Base-by-base conservation (phyloP, 139 green algal genomes). In the Chlamydomonas schloesseri region DNA sequence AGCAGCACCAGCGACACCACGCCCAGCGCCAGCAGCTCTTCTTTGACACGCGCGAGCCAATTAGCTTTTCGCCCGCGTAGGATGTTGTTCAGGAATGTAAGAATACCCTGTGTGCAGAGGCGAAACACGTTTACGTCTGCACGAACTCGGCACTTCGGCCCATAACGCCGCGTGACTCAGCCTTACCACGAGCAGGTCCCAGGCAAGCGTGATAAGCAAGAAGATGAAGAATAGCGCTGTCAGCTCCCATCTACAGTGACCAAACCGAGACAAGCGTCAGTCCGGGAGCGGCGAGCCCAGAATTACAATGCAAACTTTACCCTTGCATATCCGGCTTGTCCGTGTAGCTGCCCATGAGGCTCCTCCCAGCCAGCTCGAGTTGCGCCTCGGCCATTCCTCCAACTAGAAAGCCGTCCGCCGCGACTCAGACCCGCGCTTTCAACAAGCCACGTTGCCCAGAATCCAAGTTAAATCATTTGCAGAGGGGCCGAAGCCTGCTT, bases 61-160 rank as follows among this genome's bases (percentile, higher is more conserved):
- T 88, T 82, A 1, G 83, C 83, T 33, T 74, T 81, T 13, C 73
- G 33, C 0, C 83, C 83, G 6, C 83, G 83, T 33, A 88, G 33
- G 24, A 88, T 75, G 64, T 88, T 88, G 36, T 88, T 88, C 3
- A 88, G 24, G 33, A 88, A 88, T 46, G 83, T 88, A 14, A 88
- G 83, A 8, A 83, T 8, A 6, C 83, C 79, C 79, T 85, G 79
- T 42, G 46, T 6, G 3, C 18, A n/a, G 23, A 1, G 31, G 2
- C 17, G 8, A 20, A 21, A 58, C 60, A n/a, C 24, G 21, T 67
- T n/a, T 15, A n/a, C 57, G 57, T 24, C 57, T 8, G 55, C 55
- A 62, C 55, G 55, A 23, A 24, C 55, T 28, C 55, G 55, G 55
- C 55, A 62, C 21, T 23, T 67, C 58, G 20, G 21, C 18, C 17